These are phyloP conservation scores for Bruguiera gymnorhiza DNA, from an alignment of 345 rosid species.

Conservation along the genomic window DNA sequence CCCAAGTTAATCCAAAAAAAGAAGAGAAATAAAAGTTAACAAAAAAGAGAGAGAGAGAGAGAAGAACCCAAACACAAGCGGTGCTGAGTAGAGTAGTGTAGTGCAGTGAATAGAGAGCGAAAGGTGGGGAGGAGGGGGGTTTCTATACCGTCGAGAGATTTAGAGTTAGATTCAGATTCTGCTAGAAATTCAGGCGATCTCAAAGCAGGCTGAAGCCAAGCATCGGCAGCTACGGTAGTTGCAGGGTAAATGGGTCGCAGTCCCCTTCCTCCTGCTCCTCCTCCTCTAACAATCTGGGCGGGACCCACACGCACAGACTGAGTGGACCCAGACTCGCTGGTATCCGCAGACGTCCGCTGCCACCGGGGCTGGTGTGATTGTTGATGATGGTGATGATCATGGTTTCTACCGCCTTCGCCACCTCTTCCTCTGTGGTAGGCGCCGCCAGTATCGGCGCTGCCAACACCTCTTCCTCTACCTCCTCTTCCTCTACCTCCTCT, in stretches of 20 bases:
- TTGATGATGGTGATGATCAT: background rate
- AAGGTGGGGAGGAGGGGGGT: too few relatives aligned
- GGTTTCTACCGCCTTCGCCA: conserved; percentile 1
- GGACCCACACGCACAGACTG: background rate
- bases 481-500: conserved; percentile 2
- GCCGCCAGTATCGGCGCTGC: background rate
- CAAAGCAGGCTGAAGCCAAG: background rate
- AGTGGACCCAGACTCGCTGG: background rate
- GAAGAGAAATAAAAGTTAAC: too few relatives aligned
- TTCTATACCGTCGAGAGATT: too few relatives aligned
- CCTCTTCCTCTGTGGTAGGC: background rate
- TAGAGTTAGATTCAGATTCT: background rate
- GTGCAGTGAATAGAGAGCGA: too few relatives aligned
- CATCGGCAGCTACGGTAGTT: background rate
- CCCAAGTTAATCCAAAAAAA: too few relatives aligned
- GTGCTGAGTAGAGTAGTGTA: too few relatives aligned
- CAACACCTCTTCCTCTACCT: conserved; percentile 5
- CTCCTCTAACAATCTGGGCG: background rate
- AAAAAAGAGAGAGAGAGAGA: too few relatives aligned
- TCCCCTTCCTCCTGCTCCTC: background rate
- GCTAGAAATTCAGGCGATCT: background rate
- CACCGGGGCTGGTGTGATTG: background rate
- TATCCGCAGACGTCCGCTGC: conserved; percentile 2
- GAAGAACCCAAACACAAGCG: too few relatives aligned
- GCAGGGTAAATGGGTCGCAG: background rate